Evolutionary conservation across 768 basidiomycete genomes (phyloP).

Genomic region (Mycena alexandri): DNA sequence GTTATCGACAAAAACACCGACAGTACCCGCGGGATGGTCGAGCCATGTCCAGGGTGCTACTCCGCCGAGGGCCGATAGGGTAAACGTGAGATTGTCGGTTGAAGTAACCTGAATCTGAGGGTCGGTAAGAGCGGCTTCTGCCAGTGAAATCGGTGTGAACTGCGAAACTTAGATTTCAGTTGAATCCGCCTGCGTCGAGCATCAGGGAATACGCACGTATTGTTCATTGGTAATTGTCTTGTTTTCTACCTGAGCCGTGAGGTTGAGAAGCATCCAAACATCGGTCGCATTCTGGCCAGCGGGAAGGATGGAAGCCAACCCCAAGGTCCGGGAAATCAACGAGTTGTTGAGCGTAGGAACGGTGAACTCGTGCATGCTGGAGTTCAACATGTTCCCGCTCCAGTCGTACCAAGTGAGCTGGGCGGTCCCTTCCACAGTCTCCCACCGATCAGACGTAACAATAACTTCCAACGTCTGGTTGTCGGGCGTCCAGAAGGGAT

Average conservation of each 20-base stretch:
- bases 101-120: constrained; percentile 58
- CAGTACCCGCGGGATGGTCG: constrained; percentile 68
- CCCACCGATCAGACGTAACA: constrained; percentile 66
- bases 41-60: constrained; percentile 73
- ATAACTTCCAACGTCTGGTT: constrained; percentile 63
- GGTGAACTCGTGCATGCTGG: constrained; percentile 54
- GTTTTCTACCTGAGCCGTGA: constrained; percentile 58
- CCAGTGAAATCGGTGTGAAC: constrained; percentile 67
- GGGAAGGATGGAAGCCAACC: constrained; percentile 61
- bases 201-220: constrained; percentile 53
- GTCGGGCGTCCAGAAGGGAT: constrained; percentile 68
- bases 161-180: constrained; percentile 37
- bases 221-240: constrained; percentile 63
- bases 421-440: constrained; percentile 57
- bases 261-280: constrained; percentile 65
- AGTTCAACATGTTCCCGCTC: constrained; percentile 55
- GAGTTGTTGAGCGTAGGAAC: constrained; percentile 66
- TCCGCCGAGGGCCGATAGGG: constrained; percentile 64
- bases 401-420: constrained; percentile 73
- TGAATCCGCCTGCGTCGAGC: background rate
- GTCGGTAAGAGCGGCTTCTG: constrained; percentile 60
- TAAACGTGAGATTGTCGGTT: constrained; percentile 57
- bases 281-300: constrained; percentile 53
- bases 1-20: constrained; percentile 65
- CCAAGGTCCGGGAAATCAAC: constrained; percentile 54